Percentiles rank a stretch among this genome's conserved stretches.
Conservation (phyloP, 495 filamentous ascomycete genomes). For the Friedmanniomyces simplex region DNA sequence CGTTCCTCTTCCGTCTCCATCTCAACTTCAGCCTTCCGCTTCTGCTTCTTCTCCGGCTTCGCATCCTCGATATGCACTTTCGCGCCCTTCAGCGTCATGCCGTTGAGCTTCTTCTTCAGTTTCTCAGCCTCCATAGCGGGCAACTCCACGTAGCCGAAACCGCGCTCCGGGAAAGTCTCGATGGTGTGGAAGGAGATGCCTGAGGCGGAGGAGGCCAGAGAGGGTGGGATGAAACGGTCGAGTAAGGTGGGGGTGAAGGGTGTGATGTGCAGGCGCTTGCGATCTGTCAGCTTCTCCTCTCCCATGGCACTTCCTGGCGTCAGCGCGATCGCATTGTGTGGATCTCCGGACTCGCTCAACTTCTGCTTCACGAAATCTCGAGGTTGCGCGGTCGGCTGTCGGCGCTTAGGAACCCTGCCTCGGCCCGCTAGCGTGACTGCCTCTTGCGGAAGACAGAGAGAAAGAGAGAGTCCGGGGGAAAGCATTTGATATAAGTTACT, state of each 20-base stretch:
- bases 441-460: neutral
- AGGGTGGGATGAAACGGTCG: conserved; percentile 53
- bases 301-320: neutral
- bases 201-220: conserved; percentile 53
- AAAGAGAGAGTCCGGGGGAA: no score
- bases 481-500: no score
- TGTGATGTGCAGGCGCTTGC: conserved; percentile 70
- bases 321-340: neutral
- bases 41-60: conserved; percentile 48
- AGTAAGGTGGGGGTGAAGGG: conserved; percentile 68
- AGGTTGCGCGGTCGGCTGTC: neutral
- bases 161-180: conserved; percentile 77
- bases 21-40: conserved; percentile 9
- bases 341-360: neutral
- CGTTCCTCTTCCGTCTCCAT: conserved; percentile 9
- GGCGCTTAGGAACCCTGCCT: neutral
- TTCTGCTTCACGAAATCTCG: neutral
- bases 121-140: conserved; percentile 74
- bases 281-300: neutral
- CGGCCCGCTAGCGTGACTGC: neutral
- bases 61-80: conserved; percentile 80
- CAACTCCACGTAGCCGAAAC: conserved; percentile 80
- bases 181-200: conserved; percentile 77
- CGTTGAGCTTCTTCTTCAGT: conserved; percentile 86
- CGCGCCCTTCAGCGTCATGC: conserved; percentile 68